Evolutionary conservation across 2,329 filamentous ascomycete species (phyloP), one percentile per base, ranked within the genome.

Genomic region (Mycosphaerella sp.): DNA sequence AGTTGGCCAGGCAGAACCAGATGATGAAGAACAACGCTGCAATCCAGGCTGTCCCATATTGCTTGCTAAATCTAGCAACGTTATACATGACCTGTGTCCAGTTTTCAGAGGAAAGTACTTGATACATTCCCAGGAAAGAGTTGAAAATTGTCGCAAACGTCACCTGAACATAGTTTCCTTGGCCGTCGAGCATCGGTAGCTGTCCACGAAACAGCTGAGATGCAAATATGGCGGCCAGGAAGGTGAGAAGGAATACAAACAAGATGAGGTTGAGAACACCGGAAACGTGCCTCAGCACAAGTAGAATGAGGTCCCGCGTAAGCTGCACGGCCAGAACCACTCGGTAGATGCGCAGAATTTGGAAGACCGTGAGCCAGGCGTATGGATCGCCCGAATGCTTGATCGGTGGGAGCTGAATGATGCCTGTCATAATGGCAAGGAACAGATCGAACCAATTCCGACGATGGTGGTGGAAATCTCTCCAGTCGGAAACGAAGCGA

Each of bases 91-190:
- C 87, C 0, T 74, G 74, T 0, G 95, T 98, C 93, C 93, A 98
- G 66, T 95, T 89, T 69, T 98, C 93, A 64, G 89, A 96, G 8
- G 93, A 96, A 43, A 98, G 75, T 31, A 98, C 83, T 72, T 96
- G 89, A 68, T 98, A 98, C 90, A 98, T 97, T 53, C 91, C 93
- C 12, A 98, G 77, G 67, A 98, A 98, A 0, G 90, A 87, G 67
- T 97, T 97, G 75, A 86, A 98, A 36, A 98, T 93, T 39, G 89
- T 88, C 67, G 83, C 84, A 69, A 98, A 98, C 0, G 88, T 87
- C 41, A 93, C 81, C 21, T 79, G 73, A 57, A 87, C 83, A 2
- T 79, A 72, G 2, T 86, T 75, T 2, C 83, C 86, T n/a, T 73
- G 69, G 2, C 75, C 70, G 60, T 89, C 81, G n/a, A 67, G 53